Percentiles rank a stretch among this genome's conserved stretches.
Evolutionary conservation across 108 stramenopile genomes (phyloP).

Genomic region (Nitzschia sp.): DNA sequence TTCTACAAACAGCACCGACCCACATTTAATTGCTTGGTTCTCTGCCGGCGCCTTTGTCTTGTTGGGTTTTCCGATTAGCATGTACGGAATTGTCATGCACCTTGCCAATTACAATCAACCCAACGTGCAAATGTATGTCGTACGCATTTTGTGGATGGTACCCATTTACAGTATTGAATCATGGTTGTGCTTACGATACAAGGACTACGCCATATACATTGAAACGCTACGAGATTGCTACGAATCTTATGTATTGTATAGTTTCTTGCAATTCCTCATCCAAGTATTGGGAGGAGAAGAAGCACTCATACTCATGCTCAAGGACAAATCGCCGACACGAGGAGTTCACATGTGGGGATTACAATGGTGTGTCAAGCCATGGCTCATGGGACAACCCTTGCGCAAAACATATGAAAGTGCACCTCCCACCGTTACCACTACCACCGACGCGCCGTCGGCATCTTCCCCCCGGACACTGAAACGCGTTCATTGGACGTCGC

Average conservation of each 20-base stretch:
- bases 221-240: slow-evolving; percentile 83
- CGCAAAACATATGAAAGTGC: slow-evolving; percentile 31
- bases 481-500: slow-evolving; percentile 82
- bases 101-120: slow-evolving; percentile 92
- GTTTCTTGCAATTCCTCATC: slow-evolving; percentile 93
- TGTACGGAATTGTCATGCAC: slow-evolving; percentile 85
- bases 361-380: slow-evolving; percentile 84
- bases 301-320: slow-evolving; percentile 79
- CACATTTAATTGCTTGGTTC: slow-evolving; percentile 90
- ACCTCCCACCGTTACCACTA: neutral
- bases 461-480: slow-evolving; percentile 42
- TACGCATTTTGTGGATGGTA: slow-evolving; percentile 92
- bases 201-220: slow-evolving; percentile 80
- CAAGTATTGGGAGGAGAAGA: slow-evolving; percentile 91
- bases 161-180: slow-evolving; percentile 91
- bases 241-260: slow-evolving; percentile 93
- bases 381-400: slow-evolving; percentile 91
- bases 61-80: slow-evolving; percentile 86
- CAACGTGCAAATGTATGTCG: slow-evolving; percentile 82
- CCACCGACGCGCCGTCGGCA: neutral
- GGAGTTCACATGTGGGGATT: slow-evolving; percentile 88
- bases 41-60: slow-evolving; percentile 89
- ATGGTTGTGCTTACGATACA: slow-evolving; percentile 90
- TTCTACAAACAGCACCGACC: slow-evolving; percentile 55
- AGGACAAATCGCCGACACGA: slow-evolving; percentile 86